These are phyloP conservation scores for Boletus subcaerulescens DNA, from an alignment of 768 basidiomycete genomes.

Conservation along the genomic window DNA sequence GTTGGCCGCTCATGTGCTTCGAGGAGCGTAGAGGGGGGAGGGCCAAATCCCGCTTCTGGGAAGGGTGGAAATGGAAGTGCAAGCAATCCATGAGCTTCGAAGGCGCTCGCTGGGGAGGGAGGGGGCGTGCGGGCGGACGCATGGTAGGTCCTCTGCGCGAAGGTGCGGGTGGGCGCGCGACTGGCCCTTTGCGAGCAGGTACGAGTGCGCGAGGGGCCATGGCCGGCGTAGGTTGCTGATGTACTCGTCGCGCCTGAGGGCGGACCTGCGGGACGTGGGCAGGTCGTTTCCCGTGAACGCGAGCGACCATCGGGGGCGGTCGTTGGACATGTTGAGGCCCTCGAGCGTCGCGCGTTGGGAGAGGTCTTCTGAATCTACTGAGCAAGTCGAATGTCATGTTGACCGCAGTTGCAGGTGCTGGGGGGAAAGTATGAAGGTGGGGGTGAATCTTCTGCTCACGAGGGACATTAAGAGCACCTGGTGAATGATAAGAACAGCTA, in stretches of 20 bases:
- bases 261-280: slow-evolving; percentile 14
- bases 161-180: slow-evolving; percentile 6
- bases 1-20: slow-evolving; percentile 5
- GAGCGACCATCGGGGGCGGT: slow-evolving; percentile 14
- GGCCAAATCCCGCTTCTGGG: slow-evolving; percentile 18
- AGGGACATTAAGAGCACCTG: slow-evolving; percentile 29
- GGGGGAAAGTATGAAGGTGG: slow-evolving; percentile 10
- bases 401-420: slow-evolving; percentile 2
- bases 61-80: slow-evolving; percentile 26
- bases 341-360: slow-evolving; percentile 14
- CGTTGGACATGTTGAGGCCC: slow-evolving; percentile 14
- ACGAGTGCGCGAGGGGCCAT: slow-evolving; percentile 9
- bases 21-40: slow-evolving; percentile 5
- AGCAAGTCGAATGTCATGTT: slow-evolving; percentile 29
- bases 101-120: slow-evolving; percentile 10
- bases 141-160: slow-evolving; percentile 15
- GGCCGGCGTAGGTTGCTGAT: slow-evolving; percentile 10
- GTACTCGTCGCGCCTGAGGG: slow-evolving; percentile 18
- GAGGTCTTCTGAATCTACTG: slow-evolving; percentile 21
- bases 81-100: slow-evolving; percentile 20
- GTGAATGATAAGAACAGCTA: slow-evolving; percentile 29
- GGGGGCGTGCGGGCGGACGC: slow-evolving; percentile 8
- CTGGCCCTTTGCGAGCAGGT: slow-evolving; percentile 16
- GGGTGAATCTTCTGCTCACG: slow-evolving; percentile 9
- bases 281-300: slow-evolving; percentile 19